Base-by-base conservation (phyloP, 257 asterid genomes). In the Plectranthus barbatus region DNA sequence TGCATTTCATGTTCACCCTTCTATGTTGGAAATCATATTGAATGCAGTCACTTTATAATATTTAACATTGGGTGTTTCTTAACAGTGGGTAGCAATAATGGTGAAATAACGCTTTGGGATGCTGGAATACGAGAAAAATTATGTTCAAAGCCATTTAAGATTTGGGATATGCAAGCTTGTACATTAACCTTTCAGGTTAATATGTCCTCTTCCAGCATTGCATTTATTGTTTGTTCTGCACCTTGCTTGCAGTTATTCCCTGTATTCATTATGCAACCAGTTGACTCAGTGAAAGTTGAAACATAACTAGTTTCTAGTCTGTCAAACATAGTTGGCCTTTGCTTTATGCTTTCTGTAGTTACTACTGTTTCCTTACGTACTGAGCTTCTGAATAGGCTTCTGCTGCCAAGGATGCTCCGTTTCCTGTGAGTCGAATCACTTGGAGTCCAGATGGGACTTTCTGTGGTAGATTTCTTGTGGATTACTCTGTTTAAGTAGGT, bases 391-490 rank as follows among this genome's bases (percentile, higher is more conserved):
- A 56, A 79, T 84, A 93, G 96, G 91, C 91, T 72, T 85, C 97
- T 59, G 86, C 78, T 77, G 80, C 94, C 50, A 93, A 93, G 79
- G 97, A 93, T 41, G 88, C 85, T 62, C 92, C 95, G 31, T 87
- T 87, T 77, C 71, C 96, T 45, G 96, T 90, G 52, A 85, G 53
- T 81, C 85, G 88, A 23, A 97, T 93, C 78, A 81, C 95, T 5
- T 93, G 97, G 96, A 90, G 99, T 74, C 87, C 88, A 12, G 99
- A 93, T 81, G 99, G 99, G 52, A 74, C 83, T 37, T 89, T 80
- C 72, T 83, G 81, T 63, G 99, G 99, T 93, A 80, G 50, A 76
- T 12, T 76, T 70, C 37, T 66, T 29, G 51, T 67, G 14, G 10
- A 63, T 56, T 74, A 18, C 18, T 61, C 29, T 4, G 24, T 41